Conservation (phyloP, 2,329 filamentous ascomycete species). For the Chaetomiaceae sp. region DNA sequence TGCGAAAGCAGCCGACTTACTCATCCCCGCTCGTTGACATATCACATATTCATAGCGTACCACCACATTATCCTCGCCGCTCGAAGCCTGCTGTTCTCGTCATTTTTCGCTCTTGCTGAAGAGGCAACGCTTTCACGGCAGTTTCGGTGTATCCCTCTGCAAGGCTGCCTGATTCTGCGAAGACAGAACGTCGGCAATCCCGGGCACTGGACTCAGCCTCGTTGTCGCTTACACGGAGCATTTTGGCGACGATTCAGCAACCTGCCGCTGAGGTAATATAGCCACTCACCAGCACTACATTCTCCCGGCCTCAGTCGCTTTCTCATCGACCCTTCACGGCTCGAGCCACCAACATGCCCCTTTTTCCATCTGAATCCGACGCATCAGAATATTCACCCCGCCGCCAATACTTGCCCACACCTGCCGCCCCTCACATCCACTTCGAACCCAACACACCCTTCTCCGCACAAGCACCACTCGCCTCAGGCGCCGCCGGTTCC, state of each 20-base stretch:
- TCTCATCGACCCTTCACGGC: background rate
- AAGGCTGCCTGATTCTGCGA: background rate
- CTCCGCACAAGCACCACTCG: background rate
- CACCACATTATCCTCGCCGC: background rate
- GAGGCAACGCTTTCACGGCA: constrained; percentile 1
- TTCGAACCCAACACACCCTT: constrained; percentile 9
- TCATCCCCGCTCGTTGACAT: background rate
- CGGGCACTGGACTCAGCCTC: constrained; percentile 2
- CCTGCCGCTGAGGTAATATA: background rate
- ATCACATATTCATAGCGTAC: background rate
- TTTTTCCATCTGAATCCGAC: constrained; percentile 3
- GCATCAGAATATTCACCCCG: constrained; percentile 15
- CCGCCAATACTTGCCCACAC: constrained; percentile 24
- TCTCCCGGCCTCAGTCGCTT: background rate
- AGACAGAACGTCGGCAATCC: background rate
- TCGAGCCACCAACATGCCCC: constrained; percentile 8
- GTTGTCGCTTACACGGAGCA: background rate
- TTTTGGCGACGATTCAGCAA: background rate
- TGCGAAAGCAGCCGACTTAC: background rate
- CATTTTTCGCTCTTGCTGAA: background rate
- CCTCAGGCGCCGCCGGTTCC: constrained; percentile 1
- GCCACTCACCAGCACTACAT: background rate
- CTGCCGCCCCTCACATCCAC: constrained; percentile 12
- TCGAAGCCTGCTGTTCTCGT: background rate
- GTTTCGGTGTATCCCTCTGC: background rate